These are phyloP conservation scores for Cutaneotrichosporon sp. DNA, from an alignment of 1,284 basidiomycete genomes.

Conservation along the genomic window DNA sequence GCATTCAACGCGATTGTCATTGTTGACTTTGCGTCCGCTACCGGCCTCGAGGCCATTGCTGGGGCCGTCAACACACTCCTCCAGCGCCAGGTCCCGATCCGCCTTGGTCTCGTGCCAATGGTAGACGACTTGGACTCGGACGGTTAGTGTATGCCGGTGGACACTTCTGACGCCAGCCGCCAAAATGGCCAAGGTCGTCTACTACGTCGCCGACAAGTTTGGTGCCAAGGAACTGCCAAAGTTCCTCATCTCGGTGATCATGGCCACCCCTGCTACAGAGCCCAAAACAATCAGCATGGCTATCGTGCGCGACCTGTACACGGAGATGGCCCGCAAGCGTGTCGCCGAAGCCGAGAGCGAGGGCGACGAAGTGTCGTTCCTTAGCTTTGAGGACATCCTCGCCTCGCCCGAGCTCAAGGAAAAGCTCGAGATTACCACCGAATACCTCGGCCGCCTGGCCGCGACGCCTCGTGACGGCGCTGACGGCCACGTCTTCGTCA, in stretches of 20 bases:
- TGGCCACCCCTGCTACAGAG: background rate
- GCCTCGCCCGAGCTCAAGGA: slow-evolving; percentile 33
- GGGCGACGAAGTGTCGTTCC: slow-evolving; percentile 2
- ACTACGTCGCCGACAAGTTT: slow-evolving; percentile 60
- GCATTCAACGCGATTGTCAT: slow-evolving; percentile 73
- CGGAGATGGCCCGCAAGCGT: slow-evolving; percentile 9
- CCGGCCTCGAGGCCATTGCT: slow-evolving; percentile 59
- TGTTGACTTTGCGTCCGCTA: slow-evolving; percentile 65
- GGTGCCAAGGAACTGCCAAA: slow-evolving; percentile 60
- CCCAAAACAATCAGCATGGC: slow-evolving; percentile 20
- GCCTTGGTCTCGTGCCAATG: slow-evolving; percentile 77
- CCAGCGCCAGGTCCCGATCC: slow-evolving; percentile 63
- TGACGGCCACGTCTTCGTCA: slow-evolving; percentile 61
- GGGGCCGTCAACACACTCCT: slow-evolving; percentile 51
- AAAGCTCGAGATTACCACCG: slow-evolving; percentile 17
- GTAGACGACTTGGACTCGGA: slow-evolving; percentile 46
- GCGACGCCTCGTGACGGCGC: slow-evolving; percentile 27
- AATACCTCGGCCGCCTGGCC: slow-evolving; percentile 34
- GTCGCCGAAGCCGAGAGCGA: slow-evolving; percentile 7
- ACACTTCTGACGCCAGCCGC: slow-evolving; percentile 49
- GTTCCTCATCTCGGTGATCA: slow-evolving; percentile 51
- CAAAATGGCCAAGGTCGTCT: slow-evolving; percentile 67
- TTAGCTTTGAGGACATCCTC: slow-evolving; percentile 48
- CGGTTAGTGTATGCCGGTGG: slow-evolving; percentile 19
- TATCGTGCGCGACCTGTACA: slow-evolving; percentile 29